phyloP scores from a whole-genome alignment of 139 green algal species.

The Picochlorum sp. region DNA sequence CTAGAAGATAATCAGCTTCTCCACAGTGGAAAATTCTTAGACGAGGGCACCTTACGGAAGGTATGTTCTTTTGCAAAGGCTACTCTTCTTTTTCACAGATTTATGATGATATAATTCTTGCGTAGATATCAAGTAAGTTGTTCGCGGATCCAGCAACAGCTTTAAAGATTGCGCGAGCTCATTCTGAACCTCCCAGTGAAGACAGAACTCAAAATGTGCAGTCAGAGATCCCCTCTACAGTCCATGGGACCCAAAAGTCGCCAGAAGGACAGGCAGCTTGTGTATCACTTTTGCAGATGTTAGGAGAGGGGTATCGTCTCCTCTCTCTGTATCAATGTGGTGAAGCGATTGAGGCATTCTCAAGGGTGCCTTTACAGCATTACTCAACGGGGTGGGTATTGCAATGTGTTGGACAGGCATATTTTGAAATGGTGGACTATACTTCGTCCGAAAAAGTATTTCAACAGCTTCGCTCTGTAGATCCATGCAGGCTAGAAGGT shows the following conservation, averaged over 20 bases:
- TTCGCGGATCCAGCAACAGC: conserved; percentile 27
- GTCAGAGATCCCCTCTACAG: neutral
- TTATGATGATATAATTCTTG: neutral
- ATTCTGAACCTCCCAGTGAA: neutral
- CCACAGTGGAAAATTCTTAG: conserved; percentile 34
- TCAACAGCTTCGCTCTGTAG: conserved; percentile 42
- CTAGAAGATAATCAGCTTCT: neutral
- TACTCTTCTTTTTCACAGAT: neutral
- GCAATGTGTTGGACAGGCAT: conserved; percentile 57
- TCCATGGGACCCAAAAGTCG: neutral
- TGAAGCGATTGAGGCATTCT: conserved; percentile 62
- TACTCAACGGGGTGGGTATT: conserved; percentile 72
- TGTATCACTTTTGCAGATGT: conserved; percentile 45
- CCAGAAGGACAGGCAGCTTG: conserved; percentile 23
- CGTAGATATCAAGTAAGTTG: conserved; percentile 24
- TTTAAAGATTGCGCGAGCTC: conserved; percentile 4
- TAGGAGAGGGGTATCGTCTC: conserved; percentile 51
- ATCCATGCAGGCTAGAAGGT: conserved; percentile 58
- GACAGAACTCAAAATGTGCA: conserved; percentile 10
- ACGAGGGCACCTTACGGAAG: conserved; percentile 43
- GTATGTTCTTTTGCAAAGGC: neutral
- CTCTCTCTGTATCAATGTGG: conserved; percentile 60
- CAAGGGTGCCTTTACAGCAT: conserved; percentile 52
- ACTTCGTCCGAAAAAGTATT: conserved; percentile 52
- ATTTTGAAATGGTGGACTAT: conserved; percentile 89